A percentile compares a stretch with the other conserved stretches of the same genome.
Evolutionary conservation across 1,284 basidiomycete species (phyloP).

Genomic region (Malassezia obtusa): DNA sequence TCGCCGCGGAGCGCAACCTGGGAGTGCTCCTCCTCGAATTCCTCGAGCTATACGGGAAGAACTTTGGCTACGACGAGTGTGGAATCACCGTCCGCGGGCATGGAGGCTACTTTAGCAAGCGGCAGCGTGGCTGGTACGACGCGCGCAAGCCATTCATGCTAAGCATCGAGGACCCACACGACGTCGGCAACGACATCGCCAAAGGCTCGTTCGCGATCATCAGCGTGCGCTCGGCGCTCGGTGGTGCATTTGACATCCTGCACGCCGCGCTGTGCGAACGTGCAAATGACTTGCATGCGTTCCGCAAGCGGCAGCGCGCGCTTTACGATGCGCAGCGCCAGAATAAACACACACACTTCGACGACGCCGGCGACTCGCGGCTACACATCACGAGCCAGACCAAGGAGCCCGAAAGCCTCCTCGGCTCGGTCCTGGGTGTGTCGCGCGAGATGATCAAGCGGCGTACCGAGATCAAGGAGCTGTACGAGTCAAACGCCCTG

Average conservation of each 20-base stretch:
- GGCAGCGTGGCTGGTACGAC: conserved; percentile 33
- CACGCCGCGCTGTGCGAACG: conserved; percentile 51
- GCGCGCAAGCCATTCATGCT: conserved; percentile 57
- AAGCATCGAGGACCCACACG: conserved; percentile 89
- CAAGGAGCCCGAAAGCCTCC: conserved; percentile 59
- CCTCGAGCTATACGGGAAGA: conserved; percentile 84
- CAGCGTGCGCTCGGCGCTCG: conserved; percentile 69
- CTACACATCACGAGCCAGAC: conserved; percentile 17
- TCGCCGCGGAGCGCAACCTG: conserved; percentile 74
- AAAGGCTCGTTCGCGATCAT: conserved; percentile 74
- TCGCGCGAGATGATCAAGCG: conserved; percentile 62
- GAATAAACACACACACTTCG: conserved; percentile 7
- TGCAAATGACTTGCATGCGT: conserved; percentile 22
- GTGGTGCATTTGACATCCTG: conserved; percentile 76
- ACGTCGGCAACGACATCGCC: conserved; percentile 84
- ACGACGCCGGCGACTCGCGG: conserved; percentile 10
- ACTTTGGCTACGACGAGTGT: conserved; percentile 60
- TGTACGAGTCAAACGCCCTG: conserved; percentile 59
- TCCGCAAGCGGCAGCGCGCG: conserved; percentile 15
- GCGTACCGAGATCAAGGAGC: conserved; percentile 57
- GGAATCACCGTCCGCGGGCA: conserved; percentile 70
- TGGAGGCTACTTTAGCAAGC: conserved; percentile 63
- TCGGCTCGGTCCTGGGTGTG: conserved; percentile 69
- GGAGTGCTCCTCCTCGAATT: conserved; percentile 90
- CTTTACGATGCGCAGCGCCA: conserved; percentile 9